Evolutionary conservation across 164 flowering plant genomes (phyloP), one percentile per base, ranked within the genome.

Genomic region (Santalum album): DNA sequence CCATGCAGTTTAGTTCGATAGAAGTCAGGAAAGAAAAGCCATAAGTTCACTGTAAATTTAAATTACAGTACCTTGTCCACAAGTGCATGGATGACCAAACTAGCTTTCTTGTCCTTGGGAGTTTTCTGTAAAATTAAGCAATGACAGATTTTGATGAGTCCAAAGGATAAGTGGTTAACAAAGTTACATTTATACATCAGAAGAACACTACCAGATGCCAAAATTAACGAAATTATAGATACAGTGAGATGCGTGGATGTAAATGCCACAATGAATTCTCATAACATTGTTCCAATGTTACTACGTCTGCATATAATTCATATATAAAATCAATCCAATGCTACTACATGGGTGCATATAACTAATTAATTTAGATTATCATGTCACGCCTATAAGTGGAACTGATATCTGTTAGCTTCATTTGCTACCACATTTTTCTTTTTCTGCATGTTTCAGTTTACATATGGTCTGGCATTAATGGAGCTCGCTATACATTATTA

Each of bases 81-180:
- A 54, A 68, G 70, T 35, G 87, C 98, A 72, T 76, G 96, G 38
- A 92, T 86, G 55, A 92, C 87, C 73, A 92, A 63, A 68, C 73
- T 78, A 56, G 98, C 96, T 69, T 92, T 86, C 77, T 84, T 84
- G 78, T 92, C 98, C 82, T 92, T 92, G 6, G 98, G 98, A 55
- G 96, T 92, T 75, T 75, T 69, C 98, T 92, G 80, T 49, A 64
- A 61, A 65, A 50, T 38, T 38, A 17, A 38, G 14, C 14, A 38
- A 38, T 11, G n/a, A n/a, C n/a, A n/a, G n/a, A n/a, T n/a, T n/a
- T 36, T 9, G 16, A 17, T 4, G n/a, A 17, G 11, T 42, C 21
- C 5, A 42, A 42, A 17, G 2, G 45, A 4, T 17, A 6, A 18
- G 21, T 18, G 21, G 6, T 1, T 21, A 42, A 17, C 45, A 42